Evolutionary conservation across 805 yeast genomes (phyloP).

Genomic region (Saccharomyces mikatae): DNA sequence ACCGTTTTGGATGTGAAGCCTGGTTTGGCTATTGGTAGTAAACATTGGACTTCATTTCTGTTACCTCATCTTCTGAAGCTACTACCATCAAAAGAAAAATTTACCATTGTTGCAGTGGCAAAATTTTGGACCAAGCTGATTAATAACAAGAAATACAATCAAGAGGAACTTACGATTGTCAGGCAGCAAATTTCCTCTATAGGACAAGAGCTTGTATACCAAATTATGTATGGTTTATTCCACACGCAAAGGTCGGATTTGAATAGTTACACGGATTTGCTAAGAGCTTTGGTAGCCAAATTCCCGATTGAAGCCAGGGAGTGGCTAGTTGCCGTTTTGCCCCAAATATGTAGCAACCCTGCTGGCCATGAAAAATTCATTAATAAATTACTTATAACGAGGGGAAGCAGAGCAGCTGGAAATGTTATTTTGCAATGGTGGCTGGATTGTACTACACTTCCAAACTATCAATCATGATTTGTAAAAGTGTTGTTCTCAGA

Average conservation of each 20-base stretch:
- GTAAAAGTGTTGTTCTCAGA: not conserved
- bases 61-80: slow-evolving; percentile 27
- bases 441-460: slow-evolving; percentile 49
- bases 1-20: slow-evolving; percentile 45
- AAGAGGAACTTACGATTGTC: slow-evolving; percentile 34
- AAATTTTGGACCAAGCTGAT: slow-evolving; percentile 48
- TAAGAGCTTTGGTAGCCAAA: slow-evolving; percentile 43
- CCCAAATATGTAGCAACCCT: slow-evolving; percentile 24
- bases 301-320: slow-evolving; percentile 40
- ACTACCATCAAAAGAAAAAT: slow-evolving; percentile 39
- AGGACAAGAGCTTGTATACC: slow-evolving; percentile 25
- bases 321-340: slow-evolving; percentile 37
- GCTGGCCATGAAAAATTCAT: slow-evolving; percentile 38
- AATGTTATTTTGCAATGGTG: slow-evolving; percentile 56
- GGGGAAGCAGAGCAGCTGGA: slow-evolving; percentile 58
- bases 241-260: slow-evolving; percentile 50
- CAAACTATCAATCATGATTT: slow-evolving; percentile 8
- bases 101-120: slow-evolving; percentile 40
- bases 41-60: slow-evolving; percentile 20
- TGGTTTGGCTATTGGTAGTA: slow-evolving; percentile 34
- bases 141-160: slow-evolving; percentile 39
- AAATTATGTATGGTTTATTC: slow-evolving; percentile 38
- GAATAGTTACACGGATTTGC: slow-evolving; percentile 46
- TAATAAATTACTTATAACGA: slow-evolving; percentile 49
- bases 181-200: slow-evolving; percentile 21